A percentile compares a stretch with the other conserved stretches of the same genome.
Evolutionary conservation across 768 basidiomycete species (phyloP).

Genomic region (Suillus luteus): DNA sequence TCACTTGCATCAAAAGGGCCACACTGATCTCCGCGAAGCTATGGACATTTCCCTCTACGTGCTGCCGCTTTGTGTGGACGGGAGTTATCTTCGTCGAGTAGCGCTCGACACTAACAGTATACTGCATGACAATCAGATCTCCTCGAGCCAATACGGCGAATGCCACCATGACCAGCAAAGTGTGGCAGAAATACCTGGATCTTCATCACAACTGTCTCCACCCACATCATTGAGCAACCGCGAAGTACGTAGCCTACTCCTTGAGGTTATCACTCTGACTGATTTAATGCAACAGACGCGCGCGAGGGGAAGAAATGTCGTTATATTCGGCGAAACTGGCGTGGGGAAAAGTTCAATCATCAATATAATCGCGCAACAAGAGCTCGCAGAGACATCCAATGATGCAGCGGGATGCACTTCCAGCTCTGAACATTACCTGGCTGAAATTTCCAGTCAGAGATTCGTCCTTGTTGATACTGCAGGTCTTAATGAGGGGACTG

Average conservation of each 20-base stretch:
- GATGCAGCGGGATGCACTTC: constrained; percentile 22
- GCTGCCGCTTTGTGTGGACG: not conserved
- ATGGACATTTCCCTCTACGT: not conserved
- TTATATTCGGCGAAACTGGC: constrained; percentile 30
- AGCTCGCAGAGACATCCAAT: constrained; percentile 14
- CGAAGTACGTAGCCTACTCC: not conserved
- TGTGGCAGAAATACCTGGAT: not conserved
- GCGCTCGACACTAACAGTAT: not conserved
- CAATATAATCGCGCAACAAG: constrained; percentile 23
- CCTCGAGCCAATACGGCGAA: not conserved
- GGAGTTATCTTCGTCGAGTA: not conserved
- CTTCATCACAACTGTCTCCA: not conserved
- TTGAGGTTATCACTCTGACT: not conserved
- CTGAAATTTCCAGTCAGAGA: constrained; percentile 3
- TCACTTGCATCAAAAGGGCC: not conserved
- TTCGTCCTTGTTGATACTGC: constrained; percentile 37
- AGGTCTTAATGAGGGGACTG: constrained; percentile 36
- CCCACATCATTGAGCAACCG: not conserved
- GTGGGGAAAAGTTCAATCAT: constrained; percentile 31
- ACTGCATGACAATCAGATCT: not conserved
- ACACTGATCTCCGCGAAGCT: not conserved
- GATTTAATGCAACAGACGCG: not conserved
- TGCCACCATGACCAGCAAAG: not conserved
- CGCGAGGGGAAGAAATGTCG: constrained; percentile 13
- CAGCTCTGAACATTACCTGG: not conserved